A percentile compares a stretch with the other conserved stretches of the same genome.
Conservation (phyloP, 2,329 filamentous ascomycete genomes). For the Podosphaera aphanis region DNA sequence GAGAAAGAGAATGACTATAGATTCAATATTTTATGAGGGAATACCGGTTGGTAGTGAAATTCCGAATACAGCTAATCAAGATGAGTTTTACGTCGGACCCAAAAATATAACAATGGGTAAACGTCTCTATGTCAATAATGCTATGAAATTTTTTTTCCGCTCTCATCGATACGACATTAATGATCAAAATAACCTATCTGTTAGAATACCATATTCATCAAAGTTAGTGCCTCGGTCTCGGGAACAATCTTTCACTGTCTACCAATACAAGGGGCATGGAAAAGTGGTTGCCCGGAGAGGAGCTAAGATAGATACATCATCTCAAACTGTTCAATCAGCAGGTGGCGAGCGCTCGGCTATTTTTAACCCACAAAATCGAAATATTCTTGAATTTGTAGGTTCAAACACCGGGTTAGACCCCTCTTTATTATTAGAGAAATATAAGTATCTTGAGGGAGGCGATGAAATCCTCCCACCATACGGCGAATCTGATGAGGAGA, state of each 20-base stretch:
- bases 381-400: slow-evolving; percentile 2
- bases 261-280: slow-evolving; percentile 5
- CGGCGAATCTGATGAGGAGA: slow-evolving; percentile 29
- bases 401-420: slow-evolving; percentile 7
- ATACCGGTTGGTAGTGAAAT: slow-evolving; percentile 13
- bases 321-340: not conserved
- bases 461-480: slow-evolving; percentile 25
- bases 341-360: slow-evolving; percentile 2
- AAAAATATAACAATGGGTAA: slow-evolving; percentile 20
- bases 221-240: slow-evolving; percentile 7
- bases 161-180: slow-evolving; percentile 5
- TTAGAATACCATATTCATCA: slow-evolving; percentile 12
- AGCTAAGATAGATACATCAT: slow-evolving; percentile 3
- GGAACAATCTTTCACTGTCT: slow-evolving; percentile 16
- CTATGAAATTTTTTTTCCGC: slow-evolving; percentile 21
- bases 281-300: slow-evolving; percentile 9
- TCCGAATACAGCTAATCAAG: slow-evolving; percentile 9
- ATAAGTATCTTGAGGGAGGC: slow-evolving; percentile 18
- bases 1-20: slow-evolving; percentile 16
- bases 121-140: slow-evolving; percentile 20
- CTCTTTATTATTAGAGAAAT: slow-evolving; percentile 18
- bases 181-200: slow-evolving; percentile 6
- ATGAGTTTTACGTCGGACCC: slow-evolving; percentile 9
- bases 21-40: slow-evolving; percentile 20
- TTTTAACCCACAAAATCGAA: slow-evolving; percentile 5